Evolutionary conservation across 1,139 yeast genomes (phyloP), one percentile per base, ranked within the genome.

Genomic region (Blastobotrys indianensis): DNA sequence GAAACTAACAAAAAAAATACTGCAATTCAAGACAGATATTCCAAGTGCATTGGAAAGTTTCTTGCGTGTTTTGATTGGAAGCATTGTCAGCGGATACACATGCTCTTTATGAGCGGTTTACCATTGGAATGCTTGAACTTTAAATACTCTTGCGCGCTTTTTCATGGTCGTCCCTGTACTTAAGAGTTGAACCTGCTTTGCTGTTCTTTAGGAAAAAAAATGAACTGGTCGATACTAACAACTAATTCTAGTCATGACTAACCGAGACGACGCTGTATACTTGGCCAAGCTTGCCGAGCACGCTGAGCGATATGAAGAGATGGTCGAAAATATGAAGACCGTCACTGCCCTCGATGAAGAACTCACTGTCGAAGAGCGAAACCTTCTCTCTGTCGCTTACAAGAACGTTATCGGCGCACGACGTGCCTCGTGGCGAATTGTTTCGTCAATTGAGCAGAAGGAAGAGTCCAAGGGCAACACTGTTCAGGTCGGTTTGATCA

Each of bases 371-470:
- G 98, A 92, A 73, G 98, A 92, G 75, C 90, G 98, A 73, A 92
- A 92, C 72, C 79, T 92, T 62, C 79, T 92, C 63, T 87, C 97
- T 33, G 97, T 92, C 59, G 98, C 98, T 55, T 92, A 90, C 78
- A 92, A 92, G 74, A 92, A 92, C 66, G 98, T 92, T 51, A 90
- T 92, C 72, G 98, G 98, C 64, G 96, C 97, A 50, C 90, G 97
- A 67, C 90, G 98, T 74, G 97, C 98, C 51, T 87, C 97, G 39
- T 92, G 98, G 98, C 84, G 97, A 80, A 90, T 90, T 67, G 96
- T 90, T 49, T 87, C 96, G 41, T 87, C 97, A 39, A 90, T 90
- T 63, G 97, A 90, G 73, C 97, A 90, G 74, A 90, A 90, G 75
- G 97, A 90, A 73, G 97, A 90, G 73, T 85, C 90, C 61, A 88